These are phyloP conservation scores for Tuber umbilicatum DNA, from an alignment of 495 filamentous ascomycete species.

Conservation along the genomic window DNA sequence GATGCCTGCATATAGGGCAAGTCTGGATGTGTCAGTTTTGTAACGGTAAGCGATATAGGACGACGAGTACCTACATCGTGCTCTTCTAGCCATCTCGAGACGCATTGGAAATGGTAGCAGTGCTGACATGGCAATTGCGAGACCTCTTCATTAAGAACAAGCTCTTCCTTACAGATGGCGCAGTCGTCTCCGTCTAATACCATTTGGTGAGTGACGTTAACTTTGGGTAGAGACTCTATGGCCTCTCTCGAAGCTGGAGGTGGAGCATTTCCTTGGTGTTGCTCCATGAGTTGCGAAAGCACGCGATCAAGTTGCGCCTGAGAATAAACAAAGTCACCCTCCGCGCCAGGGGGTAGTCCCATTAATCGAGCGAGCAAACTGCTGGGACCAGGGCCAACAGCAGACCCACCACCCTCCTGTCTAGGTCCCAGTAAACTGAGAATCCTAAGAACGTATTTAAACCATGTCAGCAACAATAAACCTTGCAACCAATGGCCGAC, in stretches of 20 bases:
- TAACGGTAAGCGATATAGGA: neutral
- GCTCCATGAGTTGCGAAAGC: slow-evolving; percentile 79
- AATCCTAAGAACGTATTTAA: neutral
- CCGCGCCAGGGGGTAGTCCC: slow-evolving; percentile 31
- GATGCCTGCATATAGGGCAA: slow-evolving; percentile 40
- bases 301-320: slow-evolving; percentile 88
- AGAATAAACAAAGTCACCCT: slow-evolving; percentile 80
- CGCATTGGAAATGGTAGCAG: slow-evolving; percentile 54
- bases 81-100: slow-evolving; percentile 38
- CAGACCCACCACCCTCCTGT: neutral
- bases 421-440: neutral
- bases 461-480: neutral
- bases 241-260: slow-evolving; percentile 70
- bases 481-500: neutral
- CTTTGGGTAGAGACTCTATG: slow-evolving; percentile 58
- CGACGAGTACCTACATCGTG: slow-evolving; percentile 29
- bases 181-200: slow-evolving; percentile 59
- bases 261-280: slow-evolving; percentile 66
- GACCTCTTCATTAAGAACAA: slow-evolving; percentile 67
- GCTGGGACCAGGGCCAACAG: slow-evolving; percentile 18
- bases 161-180: slow-evolving; percentile 87
- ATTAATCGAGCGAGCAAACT: slow-evolving; percentile 24
- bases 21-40: slow-evolving; percentile 19
- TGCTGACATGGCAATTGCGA: slow-evolving; percentile 78
- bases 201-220: slow-evolving; percentile 37